A percentile compares a stretch with the other conserved stretches of the same genome.
Evolutionary conservation across 768 basidiomycete species (phyloP).

Genomic region (Pleurotus djamor): DNA sequence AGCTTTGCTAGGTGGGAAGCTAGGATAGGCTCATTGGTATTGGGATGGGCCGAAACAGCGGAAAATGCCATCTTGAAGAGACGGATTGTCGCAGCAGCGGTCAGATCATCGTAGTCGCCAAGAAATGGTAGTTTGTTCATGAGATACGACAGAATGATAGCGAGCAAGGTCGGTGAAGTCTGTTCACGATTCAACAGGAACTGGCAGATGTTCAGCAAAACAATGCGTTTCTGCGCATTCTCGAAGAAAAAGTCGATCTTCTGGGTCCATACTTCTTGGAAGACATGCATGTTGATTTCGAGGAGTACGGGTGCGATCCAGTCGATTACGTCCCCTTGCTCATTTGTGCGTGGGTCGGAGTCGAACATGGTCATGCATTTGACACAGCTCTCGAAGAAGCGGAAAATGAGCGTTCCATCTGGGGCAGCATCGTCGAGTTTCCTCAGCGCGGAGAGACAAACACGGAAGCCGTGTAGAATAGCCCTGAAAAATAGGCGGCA

Average conservation of each 20-base stretch:
- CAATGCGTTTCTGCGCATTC: slow-evolving; percentile 69
- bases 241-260: slow-evolving; percentile 91
- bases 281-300: slow-evolving; percentile 87
- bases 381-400: slow-evolving; percentile 84
- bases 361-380: slow-evolving; percentile 85
- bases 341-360: slow-evolving; percentile 60
- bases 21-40: slow-evolving; percentile 86
- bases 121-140: slow-evolving; percentile 78
- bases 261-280: slow-evolving; percentile 95
- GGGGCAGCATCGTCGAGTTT: slow-evolving; percentile 77
- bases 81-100: slow-evolving; percentile 82
- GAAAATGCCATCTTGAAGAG: slow-evolving; percentile 95
- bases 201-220: slow-evolving; percentile 84
- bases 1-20: slow-evolving; percentile 90
- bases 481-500: slow-evolving; percentile 85
- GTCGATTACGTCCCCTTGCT: slow-evolving; percentile 76
- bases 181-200: slow-evolving; percentile 76
- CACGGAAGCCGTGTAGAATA: slow-evolving; percentile 84
- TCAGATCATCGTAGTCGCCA: slow-evolving; percentile 81
- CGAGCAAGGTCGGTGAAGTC: slow-evolving; percentile 78
- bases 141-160: slow-evolving; percentile 86
- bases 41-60: slow-evolving; percentile 74
- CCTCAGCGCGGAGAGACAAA: slow-evolving; percentile 71
- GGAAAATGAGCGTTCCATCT: slow-evolving; percentile 84
- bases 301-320: slow-evolving; percentile 75